Conservation (phyloP, 768 basidiomycete genomes). For the Boletus eberwhitei region DNA sequence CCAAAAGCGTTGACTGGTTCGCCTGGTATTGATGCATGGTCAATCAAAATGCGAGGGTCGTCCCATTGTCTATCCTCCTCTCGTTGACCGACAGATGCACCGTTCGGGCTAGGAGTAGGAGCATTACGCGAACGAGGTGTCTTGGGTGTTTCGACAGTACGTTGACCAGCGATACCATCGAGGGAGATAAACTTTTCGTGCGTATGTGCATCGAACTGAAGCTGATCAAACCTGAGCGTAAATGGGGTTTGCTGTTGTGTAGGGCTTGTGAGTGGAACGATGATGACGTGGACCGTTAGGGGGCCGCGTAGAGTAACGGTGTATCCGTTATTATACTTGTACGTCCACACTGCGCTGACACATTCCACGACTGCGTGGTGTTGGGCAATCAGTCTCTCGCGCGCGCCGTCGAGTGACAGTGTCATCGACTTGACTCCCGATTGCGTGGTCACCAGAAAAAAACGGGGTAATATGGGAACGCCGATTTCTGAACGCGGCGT, state of each 20-base stretch:
- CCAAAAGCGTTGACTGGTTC: constrained; percentile 88
- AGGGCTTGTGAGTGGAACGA: constrained; percentile 26
- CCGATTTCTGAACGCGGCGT: constrained; percentile 59
- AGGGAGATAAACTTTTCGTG: constrained; percentile 76
- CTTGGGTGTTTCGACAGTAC: constrained; percentile 42
- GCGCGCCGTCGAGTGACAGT: constrained; percentile 72
- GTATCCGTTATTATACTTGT: constrained; percentile 76
- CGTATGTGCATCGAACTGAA: constrained; percentile 67
- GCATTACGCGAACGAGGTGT: constrained; percentile 34
- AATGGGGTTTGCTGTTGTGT: constrained; percentile 21
- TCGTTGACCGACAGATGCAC: constrained; percentile 22
- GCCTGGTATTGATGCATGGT: constrained; percentile 64
- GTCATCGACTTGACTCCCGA: constrained; percentile 85
- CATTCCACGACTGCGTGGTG: constrained; percentile 61
- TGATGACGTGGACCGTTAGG: constrained; percentile 59
- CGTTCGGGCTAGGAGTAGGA: constrained; percentile 34
- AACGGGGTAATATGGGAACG: constrained; percentile 74
- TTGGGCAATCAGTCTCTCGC: constrained; percentile 58
- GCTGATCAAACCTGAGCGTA: constrained; percentile 64
- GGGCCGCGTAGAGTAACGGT: constrained; percentile 74
- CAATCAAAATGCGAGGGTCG: constrained; percentile 59
- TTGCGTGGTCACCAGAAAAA: constrained; percentile 81
- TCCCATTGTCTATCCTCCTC: constrained; percentile 65
- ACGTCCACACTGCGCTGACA: constrained; percentile 74
- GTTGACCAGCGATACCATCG: constrained; percentile 54